Base-by-base conservation (phyloP, 1,284 basidiomycete genomes). In the Sanghuangporus sanghuang region DNA sequence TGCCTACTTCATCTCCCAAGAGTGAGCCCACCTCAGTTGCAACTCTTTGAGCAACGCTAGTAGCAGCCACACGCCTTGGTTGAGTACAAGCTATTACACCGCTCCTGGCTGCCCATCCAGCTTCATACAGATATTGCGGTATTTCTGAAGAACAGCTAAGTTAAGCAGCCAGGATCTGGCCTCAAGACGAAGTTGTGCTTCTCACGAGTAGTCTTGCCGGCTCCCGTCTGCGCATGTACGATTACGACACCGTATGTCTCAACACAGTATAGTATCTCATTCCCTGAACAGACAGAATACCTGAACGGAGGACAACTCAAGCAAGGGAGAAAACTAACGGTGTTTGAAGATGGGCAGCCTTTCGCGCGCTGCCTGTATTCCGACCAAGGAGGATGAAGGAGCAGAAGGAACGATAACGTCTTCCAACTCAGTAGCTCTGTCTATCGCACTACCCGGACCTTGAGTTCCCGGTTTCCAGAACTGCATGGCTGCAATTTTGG, bases 181-280 rank as follows among this genome's bases (percentile, higher is more conserved):
- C 27, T 38, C 16, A 36, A 9, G 36, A 14, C 21, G 9, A 27
- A 53, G 6, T 16, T 40, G 56, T 9, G 32, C 32, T 6, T 6
- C 53, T 58, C 39, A 96, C 94, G 95, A 67, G 96, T 98, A 9
- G 95, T 97, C 78, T 99, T 99, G 63, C 97, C 96, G 64, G 93
- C 97, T 3, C 96, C 97, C 0, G 96, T 99, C 72, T 98, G 95
- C 11, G 95, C 96, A 23, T 98, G 91, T 5, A 96, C 86, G 60
- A 99, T 93, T 2, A 89, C 81, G 2, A 96, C 90, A 1, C 88
- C 89, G 73, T 90, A 84, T 56, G 82, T 86, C 77, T 98, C 95
- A 18, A 98, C 77, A 64, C 89, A 88, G 72, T 93, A 92, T 3
- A 98, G 76, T 12, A 98, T 78, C 66, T 87, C 86, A 49, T 90